Evolutionary conservation across 2,329 filamentous ascomycete genomes (phyloP).

Genomic region (Chaetomiaceae sp.): DNA sequence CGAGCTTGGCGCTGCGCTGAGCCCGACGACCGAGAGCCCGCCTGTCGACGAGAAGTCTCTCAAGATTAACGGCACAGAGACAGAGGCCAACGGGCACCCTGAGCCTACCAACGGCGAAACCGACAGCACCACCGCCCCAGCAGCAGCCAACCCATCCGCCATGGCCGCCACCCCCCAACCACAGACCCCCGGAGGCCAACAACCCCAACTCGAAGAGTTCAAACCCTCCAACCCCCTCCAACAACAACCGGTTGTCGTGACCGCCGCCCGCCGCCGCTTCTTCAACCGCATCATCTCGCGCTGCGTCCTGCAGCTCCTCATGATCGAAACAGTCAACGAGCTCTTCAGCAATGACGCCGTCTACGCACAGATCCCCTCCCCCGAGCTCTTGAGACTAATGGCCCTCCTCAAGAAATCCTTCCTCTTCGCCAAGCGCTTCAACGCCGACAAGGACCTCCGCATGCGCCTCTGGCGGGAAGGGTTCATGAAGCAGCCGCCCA

Average conservation of each 20-base stretch:
- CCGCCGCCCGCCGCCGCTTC: constrained; percentile 85
- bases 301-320: constrained; percentile 92
- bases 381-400: constrained; percentile 89
- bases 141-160: constrained; percentile 22
- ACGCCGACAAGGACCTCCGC: constrained; percentile 91
- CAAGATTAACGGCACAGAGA: constrained; percentile 54
- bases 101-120: constrained; percentile 31
- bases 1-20: constrained; percentile 44
- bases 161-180: constrained; percentile 24
- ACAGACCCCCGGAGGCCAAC: constrained; percentile 30
- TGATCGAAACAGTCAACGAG: constrained; percentile 99
- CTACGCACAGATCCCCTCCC: constrained; percentile 86
- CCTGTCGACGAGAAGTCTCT: constrained; percentile 52
- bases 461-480: constrained; percentile 95
- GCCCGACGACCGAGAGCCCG: constrained; percentile 37
- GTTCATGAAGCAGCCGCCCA: constrained; percentile 99
- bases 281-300: constrained; percentile 99
- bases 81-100: constrained; percentile 39
- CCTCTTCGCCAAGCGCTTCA: constrained; percentile 95
- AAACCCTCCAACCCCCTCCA: constrained; percentile 71
- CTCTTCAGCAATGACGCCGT: constrained; percentile 96
- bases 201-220: constrained; percentile 70
- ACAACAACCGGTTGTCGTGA: constrained; percentile 87
- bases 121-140: constrained; percentile 17
- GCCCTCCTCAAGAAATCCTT: constrained; percentile 90